Evolutionary conservation across 1,284 basidiomycete species (phyloP).

Genomic region (Trichosporon sp.): DNA sequence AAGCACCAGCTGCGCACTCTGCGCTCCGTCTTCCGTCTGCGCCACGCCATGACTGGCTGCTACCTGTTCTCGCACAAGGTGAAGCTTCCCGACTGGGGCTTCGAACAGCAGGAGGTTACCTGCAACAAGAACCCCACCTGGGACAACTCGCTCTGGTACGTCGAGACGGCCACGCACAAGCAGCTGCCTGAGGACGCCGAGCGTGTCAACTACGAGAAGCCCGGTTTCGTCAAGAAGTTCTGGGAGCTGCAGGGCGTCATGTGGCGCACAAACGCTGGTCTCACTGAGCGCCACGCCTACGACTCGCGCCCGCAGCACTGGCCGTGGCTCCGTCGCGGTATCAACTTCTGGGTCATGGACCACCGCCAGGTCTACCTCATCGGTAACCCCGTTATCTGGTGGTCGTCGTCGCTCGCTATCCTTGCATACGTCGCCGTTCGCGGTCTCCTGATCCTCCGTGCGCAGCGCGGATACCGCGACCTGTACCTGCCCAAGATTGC

Average conservation of each 20-base stretch:
- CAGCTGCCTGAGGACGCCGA: constrained; percentile 67
- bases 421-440: constrained; percentile 69
- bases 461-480: constrained; percentile 87
- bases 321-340: constrained; percentile 87
- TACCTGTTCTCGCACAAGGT: constrained; percentile 98
- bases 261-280: constrained; percentile 96
- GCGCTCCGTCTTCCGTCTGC: constrained; percentile 78
- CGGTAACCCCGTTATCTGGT: constrained; percentile 94
- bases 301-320: constrained; percentile 89
- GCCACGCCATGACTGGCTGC: constrained; percentile 85
- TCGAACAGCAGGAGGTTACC: constrained; percentile 94
- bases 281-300: constrained; percentile 91
- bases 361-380: constrained; percentile 92
- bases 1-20: constrained; percentile 74
- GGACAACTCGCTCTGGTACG: constrained; percentile 90
- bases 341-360: constrained; percentile 99
- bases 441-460: constrained; percentile 78
- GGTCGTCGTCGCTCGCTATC: constrained; percentile 73
- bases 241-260: constrained; percentile 90
- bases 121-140: constrained; percentile 94
- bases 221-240: constrained; percentile 88
- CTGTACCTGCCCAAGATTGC: constrained; percentile 85
- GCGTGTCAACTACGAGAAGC: constrained; percentile 84
- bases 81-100: constrained; percentile 96
- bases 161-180: constrained; percentile 83